Conservation (phyloP, 2,329 filamentous ascomycete species). For the Bipolaris gigantea region DNA sequence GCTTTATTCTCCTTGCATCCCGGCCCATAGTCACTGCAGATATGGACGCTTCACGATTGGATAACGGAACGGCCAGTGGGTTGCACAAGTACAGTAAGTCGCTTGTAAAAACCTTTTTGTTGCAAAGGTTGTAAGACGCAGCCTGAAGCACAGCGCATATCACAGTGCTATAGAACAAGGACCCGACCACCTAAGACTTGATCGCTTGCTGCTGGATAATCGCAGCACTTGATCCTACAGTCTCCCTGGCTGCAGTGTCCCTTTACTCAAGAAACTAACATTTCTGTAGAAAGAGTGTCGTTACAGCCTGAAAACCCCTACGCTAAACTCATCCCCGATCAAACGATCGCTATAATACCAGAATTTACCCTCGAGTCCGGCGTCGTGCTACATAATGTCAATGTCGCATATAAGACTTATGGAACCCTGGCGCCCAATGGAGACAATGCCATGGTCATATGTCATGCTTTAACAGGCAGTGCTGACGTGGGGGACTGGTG, state of each 20-base stretch:
- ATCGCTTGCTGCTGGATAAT: too few relatives aligned
- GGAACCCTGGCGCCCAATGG: conserved; percentile 58
- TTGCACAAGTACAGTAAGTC: conserved; percentile 21
- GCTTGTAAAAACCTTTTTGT: conserved; percentile 2
- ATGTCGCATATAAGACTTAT: conserved; percentile 65
- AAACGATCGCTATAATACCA: conserved; percentile 83
- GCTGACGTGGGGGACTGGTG: conserved; percentile 88
- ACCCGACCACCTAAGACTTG: too few relatives aligned
- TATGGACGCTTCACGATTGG: conserved; percentile 26
- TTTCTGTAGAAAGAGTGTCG: conserved; percentile 37
- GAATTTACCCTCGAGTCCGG: conserved; percentile 93
- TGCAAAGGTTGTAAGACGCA: conserved; percentile 1
- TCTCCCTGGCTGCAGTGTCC: background rate
- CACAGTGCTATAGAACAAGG: background rate
- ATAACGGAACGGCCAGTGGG: conserved; percentile 22
- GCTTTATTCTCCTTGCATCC: conserved; percentile 10
- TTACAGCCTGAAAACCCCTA: conserved; percentile 91
- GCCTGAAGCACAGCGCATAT: background rate
- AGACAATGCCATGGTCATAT: conserved; percentile 70
- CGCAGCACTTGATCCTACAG: background rate
- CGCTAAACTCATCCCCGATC: conserved; percentile 80
- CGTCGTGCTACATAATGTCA: conserved; percentile 75
- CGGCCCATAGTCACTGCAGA: conserved; percentile 6
- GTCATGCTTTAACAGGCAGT: conserved; percentile 82
- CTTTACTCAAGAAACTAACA: conserved; percentile 20